Conservation (phyloP, 2,329 filamentous ascomycete genomes). For the Fusarium heterosporum region DNA sequence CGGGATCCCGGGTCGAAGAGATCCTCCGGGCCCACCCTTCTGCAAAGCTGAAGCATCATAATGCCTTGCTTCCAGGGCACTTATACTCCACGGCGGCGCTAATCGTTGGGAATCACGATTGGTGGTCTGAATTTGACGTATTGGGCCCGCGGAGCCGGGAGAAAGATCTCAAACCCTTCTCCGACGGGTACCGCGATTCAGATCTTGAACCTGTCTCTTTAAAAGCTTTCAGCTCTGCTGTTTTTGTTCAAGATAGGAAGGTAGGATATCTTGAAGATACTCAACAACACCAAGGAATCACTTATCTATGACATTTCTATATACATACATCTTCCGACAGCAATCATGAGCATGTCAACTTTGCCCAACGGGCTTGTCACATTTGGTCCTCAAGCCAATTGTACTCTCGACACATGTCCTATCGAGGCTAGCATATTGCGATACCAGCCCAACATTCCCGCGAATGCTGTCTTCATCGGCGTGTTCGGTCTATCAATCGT, state of each 20-base stretch:
- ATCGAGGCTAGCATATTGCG: slow-evolving; percentile 43
- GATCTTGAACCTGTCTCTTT: slow-evolving; percentile 7
- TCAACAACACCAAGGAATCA: not conserved
- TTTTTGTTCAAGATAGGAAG: slow-evolving; percentile 1
- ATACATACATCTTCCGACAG: not conserved
- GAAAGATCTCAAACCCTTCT: not conserved
- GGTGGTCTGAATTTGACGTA: slow-evolving; percentile 19
- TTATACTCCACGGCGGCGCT: slow-evolving; percentile 13
- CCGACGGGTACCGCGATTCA: slow-evolving; percentile 6
- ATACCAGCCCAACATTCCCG: slow-evolving; percentile 39
- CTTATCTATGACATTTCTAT: not conserved
- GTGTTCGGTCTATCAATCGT: slow-evolving; percentile 37
- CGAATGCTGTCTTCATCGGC: slow-evolving; percentile 38
- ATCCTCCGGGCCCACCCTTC: slow-evolving; percentile 7
- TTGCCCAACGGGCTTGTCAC: slow-evolving; percentile 41
- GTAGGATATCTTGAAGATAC: not conserved
- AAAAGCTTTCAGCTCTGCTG: slow-evolving; percentile 9
- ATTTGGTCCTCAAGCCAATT: slow-evolving; percentile 43
- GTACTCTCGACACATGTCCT: slow-evolving; percentile 43
- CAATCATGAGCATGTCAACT: slow-evolving; percentile 16
- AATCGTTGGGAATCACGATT: not conserved
- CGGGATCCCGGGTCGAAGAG: slow-evolving; percentile 1
- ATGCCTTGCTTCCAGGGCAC: not conserved
- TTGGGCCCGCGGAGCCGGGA: slow-evolving; percentile 8
- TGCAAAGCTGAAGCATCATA: not conserved